These are phyloP conservation scores for Trichosporon coremiiforme DNA, from an alignment of 1,284 basidiomycete species.

Conservation along the genomic window DNA sequence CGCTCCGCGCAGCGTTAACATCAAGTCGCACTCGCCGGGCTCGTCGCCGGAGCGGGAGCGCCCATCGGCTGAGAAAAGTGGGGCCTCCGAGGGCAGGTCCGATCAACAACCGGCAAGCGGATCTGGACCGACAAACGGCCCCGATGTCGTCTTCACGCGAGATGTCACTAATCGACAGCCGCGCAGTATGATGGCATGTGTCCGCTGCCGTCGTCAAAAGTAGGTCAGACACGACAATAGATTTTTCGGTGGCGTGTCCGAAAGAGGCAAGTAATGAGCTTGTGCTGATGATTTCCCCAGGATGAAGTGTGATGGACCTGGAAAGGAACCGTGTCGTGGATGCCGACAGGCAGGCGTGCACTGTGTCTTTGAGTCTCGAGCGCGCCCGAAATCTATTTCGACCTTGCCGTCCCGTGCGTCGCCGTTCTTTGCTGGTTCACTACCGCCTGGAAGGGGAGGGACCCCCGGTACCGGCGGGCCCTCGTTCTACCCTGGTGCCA, in stretches of 20 bases:
- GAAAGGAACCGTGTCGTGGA: constrained; percentile 50
- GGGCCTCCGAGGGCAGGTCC: constrained; percentile 15
- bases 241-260: background rate
- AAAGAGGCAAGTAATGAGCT: background rate
- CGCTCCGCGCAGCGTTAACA: constrained; percentile 22
- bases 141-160: constrained; percentile 39
- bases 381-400: constrained; percentile 50
- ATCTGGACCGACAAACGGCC: constrained; percentile 13
- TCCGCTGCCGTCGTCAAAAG: constrained; percentile 48
- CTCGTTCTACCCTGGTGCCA: constrained; percentile 42
- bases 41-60: constrained; percentile 24
- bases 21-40: constrained; percentile 29
- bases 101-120: constrained; percentile 20
- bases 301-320: constrained; percentile 56
- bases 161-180: constrained; percentile 47
- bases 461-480: constrained; percentile 34
- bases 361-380: constrained; percentile 51
- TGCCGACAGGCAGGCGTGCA: constrained; percentile 49
- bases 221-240: constrained; percentile 30
- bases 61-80: constrained; percentile 16
- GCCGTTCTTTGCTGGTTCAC: constrained; percentile 38
- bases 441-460: constrained; percentile 36
- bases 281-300: constrained; percentile 31
- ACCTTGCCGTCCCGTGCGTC: constrained; percentile 44
- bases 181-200: constrained; percentile 56